Conservation (phyloP, 371 early-diverging fungal genomes). For the Apophysomyces ossiformis region DNA sequence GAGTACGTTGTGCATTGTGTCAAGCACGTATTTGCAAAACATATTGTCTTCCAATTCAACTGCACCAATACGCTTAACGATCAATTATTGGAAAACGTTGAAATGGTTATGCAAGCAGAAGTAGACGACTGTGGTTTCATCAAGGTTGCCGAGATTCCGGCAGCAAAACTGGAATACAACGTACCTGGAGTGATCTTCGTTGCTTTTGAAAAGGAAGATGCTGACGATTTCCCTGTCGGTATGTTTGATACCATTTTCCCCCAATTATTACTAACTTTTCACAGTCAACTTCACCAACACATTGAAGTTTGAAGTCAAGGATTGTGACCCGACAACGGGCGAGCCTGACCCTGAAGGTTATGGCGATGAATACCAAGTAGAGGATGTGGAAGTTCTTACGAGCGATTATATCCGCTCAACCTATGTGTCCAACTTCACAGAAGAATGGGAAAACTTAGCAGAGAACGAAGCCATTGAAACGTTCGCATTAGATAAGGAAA, state of each 20-base stretch:
- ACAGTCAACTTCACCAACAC: slow-evolving; percentile 83
- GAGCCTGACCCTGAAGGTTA: slow-evolving; percentile 93
- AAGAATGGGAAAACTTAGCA: slow-evolving; percentile 81
- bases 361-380: slow-evolving; percentile 94
- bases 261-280: neutral
- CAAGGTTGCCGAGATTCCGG: slow-evolving; percentile 67
- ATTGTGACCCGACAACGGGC: slow-evolving; percentile 92
- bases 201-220: slow-evolving; percentile 69
- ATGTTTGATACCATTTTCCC: slow-evolving; percentile 13
- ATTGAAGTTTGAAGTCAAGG: slow-evolving; percentile 91
- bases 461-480: slow-evolving; percentile 83
- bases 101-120: slow-evolving; percentile 82
- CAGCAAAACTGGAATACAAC: slow-evolving; percentile 74
- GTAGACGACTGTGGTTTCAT: slow-evolving; percentile 66
- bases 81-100: slow-evolving; percentile 88
- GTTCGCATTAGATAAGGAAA: slow-evolving; percentile 75
- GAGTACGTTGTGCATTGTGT: slow-evolving; percentile 92
- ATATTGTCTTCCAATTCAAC: slow-evolving; percentile 96
- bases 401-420: slow-evolving; percentile 93
- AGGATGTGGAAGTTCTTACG: slow-evolving; percentile 82
- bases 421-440: slow-evolving; percentile 72
- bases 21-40: slow-evolving; percentile 91
- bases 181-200: slow-evolving; percentile 85
- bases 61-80: slow-evolving; percentile 95
- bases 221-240: slow-evolving; percentile 63